Evolutionary conservation across 2,329 filamentous ascomycete species (phyloP), one percentile per base, ranked within the genome.

Genomic region (Claviceps maximensis): DNA sequence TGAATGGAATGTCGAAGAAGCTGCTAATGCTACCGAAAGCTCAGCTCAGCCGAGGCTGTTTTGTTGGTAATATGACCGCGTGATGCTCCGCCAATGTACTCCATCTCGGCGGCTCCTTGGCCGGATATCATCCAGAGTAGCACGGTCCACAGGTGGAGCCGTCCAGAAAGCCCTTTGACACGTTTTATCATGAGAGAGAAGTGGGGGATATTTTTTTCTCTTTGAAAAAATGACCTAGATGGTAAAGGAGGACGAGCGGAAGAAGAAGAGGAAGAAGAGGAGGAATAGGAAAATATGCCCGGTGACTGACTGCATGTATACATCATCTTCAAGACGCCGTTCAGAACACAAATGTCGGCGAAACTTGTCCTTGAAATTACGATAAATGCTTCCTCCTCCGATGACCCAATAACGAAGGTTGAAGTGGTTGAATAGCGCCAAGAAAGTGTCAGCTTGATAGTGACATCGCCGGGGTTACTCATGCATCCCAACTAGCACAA

Each of bases 71-170:
- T 40, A 45, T 27, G n/a, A 40, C 27, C 17, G 33, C 31, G 12
- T 47, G 50, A 52, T 46, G 31, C 29, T 46, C 44, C 41, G 38
- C 38, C 27, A 33, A 19, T 29, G 40, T n/a, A 23, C 38, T 51
- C 49, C 36, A 21, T 38, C 36, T 51, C 49, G 44, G 38, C 49
- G 44, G 38, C 33, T 49, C 33, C 38, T 42, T 42, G 36, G 2
- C 40, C 49, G 38, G 49, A 38, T 53, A 49, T 38, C 53, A 54
- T 51, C 42, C 27, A 45, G 45, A 51, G 49, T 48, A n/a, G 49
- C 41, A 51, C 44, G 29, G 49, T 48, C 45, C 53, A 33, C n/a
- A 27, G 27, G 27, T 51, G 49, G 45, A 29, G 47, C 42, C 42
- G 41, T 19, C 49, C 49, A 45, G 49, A 49, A 49, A 53, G 21